Percentiles rank a stretch among this genome's conserved stretches.
These are phyloP conservation scores for Moricandia arvensis DNA, from an alignment of 345 rosid species.

Conservation along the genomic window DNA sequence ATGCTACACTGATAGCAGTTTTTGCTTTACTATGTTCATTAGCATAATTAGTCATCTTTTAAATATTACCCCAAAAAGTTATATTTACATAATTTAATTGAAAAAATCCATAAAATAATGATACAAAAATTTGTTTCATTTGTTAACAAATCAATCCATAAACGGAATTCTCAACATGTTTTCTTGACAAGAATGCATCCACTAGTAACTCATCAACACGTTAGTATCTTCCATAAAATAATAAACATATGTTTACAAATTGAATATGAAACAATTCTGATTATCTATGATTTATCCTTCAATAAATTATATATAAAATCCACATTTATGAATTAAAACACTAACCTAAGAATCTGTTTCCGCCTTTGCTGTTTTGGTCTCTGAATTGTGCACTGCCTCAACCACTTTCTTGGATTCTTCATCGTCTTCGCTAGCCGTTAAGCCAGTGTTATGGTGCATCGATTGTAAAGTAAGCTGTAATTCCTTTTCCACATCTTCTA, in stretches of 20 bases:
- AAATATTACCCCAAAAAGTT: neutral
- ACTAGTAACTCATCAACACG: neutral
- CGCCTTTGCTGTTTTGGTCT: neutral
- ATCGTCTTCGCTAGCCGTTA: neutral
- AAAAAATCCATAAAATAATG: neutral
- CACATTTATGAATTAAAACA: neutral
- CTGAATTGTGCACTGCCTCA: neutral
- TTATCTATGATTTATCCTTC: neutral
- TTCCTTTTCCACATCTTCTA: neutral
- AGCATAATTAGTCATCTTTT: neutral
- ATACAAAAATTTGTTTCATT: neutral
- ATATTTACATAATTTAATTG: neutral
- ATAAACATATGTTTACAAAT: conserved; percentile 6
- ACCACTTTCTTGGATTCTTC: conserved; percentile 11
- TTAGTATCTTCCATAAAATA: conserved; percentile 19
- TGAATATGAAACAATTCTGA: neutral
- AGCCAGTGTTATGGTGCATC: neutral
- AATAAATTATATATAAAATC: neutral
- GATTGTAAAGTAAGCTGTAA: conserved; percentile 11
- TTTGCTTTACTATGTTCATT: neutral
- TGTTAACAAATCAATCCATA: neutral
- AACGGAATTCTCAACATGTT: conserved; percentile 5
- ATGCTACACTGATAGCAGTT: neutral
- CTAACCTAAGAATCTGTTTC: conserved; percentile 15
- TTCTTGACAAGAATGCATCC: conserved; percentile 14